A percentile compares a stretch with the other conserved stretches of the same genome.
phyloP scores from a whole-genome alignment of 768 basidiomycete species.

The Suillus subluteus region DNA sequence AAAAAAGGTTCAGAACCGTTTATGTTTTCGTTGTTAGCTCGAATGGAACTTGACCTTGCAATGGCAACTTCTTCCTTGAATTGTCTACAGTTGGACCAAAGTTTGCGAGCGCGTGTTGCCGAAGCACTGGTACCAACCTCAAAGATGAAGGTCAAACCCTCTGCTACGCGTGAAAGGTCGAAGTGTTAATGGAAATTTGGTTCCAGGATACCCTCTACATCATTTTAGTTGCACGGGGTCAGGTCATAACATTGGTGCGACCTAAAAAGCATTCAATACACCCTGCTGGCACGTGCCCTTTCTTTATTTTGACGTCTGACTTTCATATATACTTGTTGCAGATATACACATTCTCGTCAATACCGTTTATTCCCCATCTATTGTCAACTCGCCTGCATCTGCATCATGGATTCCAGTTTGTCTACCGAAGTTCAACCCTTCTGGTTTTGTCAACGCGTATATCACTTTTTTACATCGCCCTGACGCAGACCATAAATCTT shows the following conservation, averaged over 20 bases:
- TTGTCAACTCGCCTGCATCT: conserved; percentile 73
- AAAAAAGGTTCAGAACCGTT: conserved; percentile 81
- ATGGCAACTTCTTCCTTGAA: conserved; percentile 81
- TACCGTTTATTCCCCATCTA: conserved; percentile 83
- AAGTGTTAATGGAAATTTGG: conserved; percentile 5
- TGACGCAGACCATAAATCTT: conserved; percentile 17
- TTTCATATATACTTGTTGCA: conserved; percentile 1
- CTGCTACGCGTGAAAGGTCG: not conserved
- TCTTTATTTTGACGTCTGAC: conserved; percentile 11
- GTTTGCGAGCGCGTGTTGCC: conserved; percentile 72
- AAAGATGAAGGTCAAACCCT: conserved; percentile 68
- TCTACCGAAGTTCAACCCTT: conserved; percentile 90
- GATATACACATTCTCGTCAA: conserved; percentile 94
- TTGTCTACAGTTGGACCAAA: conserved; percentile 75
- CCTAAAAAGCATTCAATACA: conserved; percentile 96
- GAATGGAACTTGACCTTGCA: conserved; percentile 79
- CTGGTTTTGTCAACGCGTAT: conserved; percentile 91
- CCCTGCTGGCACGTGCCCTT: conserved; percentile 65
- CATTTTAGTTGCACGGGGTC: conserved; percentile 76
- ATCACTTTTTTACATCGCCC: conserved; percentile 67
- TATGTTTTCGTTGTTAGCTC: conserved; percentile 67
- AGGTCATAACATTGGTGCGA: conserved; percentile 83
- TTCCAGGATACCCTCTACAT: conserved; percentile 88
- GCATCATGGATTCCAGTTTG: conserved; percentile 96
- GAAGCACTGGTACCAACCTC: conserved; percentile 78